Conservation (phyloP, 1,284 basidiomycete species). For the Phlebopus sp. region DNA sequence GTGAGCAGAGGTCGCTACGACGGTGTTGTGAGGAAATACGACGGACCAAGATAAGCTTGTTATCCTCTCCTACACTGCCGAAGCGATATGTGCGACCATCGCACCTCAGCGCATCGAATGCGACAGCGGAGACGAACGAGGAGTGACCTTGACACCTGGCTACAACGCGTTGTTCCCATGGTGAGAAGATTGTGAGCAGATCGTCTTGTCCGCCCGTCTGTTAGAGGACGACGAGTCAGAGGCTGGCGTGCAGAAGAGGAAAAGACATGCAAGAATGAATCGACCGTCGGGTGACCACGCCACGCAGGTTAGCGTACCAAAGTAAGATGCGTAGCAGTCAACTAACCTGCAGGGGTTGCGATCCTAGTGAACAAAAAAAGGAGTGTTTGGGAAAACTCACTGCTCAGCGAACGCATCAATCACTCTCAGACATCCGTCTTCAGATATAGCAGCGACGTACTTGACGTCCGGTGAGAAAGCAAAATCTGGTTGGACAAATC, state of each 20-base stretch:
- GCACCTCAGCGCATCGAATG: slow-evolving; percentile 85
- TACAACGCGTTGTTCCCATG: slow-evolving; percentile 89
- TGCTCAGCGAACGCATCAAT: slow-evolving; percentile 84
- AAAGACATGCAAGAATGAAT: slow-evolving; percentile 69
- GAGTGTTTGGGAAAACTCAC: slow-evolving; percentile 43
- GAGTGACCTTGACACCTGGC: slow-evolving; percentile 96
- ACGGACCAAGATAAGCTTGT: slow-evolving; percentile 79
- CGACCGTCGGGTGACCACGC: slow-evolving; percentile 95
- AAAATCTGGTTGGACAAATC: slow-evolving; percentile 56
- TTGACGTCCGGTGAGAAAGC: slow-evolving; percentile 89
- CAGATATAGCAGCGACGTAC: slow-evolving; percentile 81
- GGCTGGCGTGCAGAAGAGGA: neutral
- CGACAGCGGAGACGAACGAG: slow-evolving; percentile 86
- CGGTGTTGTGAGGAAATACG: neutral
- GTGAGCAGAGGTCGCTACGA: neutral
- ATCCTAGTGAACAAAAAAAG: slow-evolving; percentile 5
- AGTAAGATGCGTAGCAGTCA: slow-evolving; percentile 91
- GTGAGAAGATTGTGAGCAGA: slow-evolving; percentile 88
- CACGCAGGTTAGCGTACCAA: slow-evolving; percentile 84
- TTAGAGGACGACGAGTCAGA: slow-evolving; percentile 2
- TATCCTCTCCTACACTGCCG: slow-evolving; percentile 92
- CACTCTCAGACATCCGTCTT: slow-evolving; percentile 85
- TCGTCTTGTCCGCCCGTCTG: slow-evolving; percentile 92
- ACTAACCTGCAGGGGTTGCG: slow-evolving; percentile 55
- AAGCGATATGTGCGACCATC: slow-evolving; percentile 89